Conservation (phyloP, 2,329 filamentous ascomycete genomes). For the Nannizzia gypsea region DNA sequence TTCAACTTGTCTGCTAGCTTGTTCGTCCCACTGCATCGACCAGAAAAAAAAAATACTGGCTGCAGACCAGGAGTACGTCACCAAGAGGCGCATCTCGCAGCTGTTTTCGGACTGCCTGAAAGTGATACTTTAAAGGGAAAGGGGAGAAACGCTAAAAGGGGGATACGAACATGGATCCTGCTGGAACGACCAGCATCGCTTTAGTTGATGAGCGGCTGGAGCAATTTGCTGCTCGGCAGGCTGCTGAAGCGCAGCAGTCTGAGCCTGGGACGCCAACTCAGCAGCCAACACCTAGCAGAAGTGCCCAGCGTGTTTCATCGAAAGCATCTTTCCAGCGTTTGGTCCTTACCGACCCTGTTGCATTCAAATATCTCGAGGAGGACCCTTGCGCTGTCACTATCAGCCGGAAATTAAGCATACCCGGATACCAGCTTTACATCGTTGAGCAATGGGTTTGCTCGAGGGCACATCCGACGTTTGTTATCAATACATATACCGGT, state of each 20-base stretch:
- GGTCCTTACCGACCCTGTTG: constrained; percentile 55
- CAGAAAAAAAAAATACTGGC: not conserved
- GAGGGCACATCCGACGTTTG: constrained; percentile 73
- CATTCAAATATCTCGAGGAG: constrained; percentile 69
- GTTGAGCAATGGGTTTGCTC: constrained; percentile 98
- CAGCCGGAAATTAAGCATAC: constrained; percentile 55
- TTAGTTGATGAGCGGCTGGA: not conserved
- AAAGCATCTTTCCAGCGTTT: constrained; percentile 36
- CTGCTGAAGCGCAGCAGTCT: not conserved
- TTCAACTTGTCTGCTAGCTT: not conserved
- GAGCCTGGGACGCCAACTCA: not conserved
- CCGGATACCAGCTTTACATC: constrained; percentile 84
- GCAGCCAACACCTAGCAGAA: not conserved
- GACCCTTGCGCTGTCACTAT: constrained; percentile 65
- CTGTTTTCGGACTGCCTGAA: not conserved
- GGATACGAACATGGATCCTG: not conserved
- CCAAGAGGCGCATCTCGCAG: not conserved
- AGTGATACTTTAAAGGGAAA: not conserved
- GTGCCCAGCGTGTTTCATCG: not conserved
- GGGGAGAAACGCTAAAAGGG: not conserved
- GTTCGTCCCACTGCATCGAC: not conserved
- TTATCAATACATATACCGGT: constrained; percentile 88
- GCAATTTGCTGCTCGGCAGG: not conserved
- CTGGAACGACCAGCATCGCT: not conserved
- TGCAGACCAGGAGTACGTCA: not conserved